Conservation (phyloP, 2,329 filamentous ascomycete species). For the Ascochyta lentis region DNA sequence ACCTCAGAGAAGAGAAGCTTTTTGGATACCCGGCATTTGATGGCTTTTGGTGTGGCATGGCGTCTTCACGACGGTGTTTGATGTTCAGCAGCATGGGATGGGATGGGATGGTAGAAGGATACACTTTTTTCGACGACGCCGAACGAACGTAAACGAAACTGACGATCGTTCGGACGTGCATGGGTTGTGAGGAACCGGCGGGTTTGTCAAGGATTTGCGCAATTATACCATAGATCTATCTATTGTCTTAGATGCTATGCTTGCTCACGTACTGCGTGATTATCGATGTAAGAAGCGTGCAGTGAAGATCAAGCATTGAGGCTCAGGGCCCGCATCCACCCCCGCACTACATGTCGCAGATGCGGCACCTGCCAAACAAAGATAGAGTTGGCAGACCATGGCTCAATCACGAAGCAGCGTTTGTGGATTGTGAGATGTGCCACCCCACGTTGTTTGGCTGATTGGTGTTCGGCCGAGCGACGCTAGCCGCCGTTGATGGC, state of each 20-base stretch:
- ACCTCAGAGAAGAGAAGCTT: constrained; percentile 1
- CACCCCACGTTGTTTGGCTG: constrained; percentile 22
- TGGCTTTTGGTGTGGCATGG: constrained; percentile 13
- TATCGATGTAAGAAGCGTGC: no score
- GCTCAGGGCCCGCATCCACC: background rate
- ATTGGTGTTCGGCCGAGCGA: constrained; percentile 26
- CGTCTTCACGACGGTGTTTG: constrained; percentile 19
- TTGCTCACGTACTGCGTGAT: background rate
- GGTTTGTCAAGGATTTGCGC: background rate
- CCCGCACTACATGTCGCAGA: constrained; percentile 9
- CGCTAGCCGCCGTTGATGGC: constrained; percentile 23
- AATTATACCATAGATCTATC: constrained; percentile 19
- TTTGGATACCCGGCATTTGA: constrained; percentile 21
- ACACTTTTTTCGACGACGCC: background rate
- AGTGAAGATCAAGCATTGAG: background rate
- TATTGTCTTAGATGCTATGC: constrained; percentile 2
- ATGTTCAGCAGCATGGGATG: constrained; percentile 9
- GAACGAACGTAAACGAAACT: constrained; percentile 2
- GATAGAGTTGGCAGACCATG: background rate
- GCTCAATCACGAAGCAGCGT: background rate
- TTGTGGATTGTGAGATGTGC: background rate
- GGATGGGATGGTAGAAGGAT: constrained; percentile 10
- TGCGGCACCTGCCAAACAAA: background rate
- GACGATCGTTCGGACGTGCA: background rate
- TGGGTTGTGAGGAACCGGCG: background rate